These are phyloP conservation scores for Penicillium sumatraense DNA, from an alignment of 2,329 filamentous ascomycete genomes.

Conservation along the genomic window DNA sequence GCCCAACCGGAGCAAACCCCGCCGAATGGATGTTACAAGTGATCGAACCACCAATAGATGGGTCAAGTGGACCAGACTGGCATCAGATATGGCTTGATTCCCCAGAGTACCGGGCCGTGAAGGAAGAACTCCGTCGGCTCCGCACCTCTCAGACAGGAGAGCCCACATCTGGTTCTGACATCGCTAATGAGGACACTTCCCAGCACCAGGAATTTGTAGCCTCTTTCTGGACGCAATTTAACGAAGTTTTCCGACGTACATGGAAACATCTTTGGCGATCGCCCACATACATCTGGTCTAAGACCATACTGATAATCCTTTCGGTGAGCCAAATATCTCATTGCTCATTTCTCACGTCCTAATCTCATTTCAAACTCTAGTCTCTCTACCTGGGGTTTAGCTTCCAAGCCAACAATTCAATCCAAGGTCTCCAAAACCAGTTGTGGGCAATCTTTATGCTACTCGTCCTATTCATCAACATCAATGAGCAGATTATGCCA, in stretches of 20 bases:
- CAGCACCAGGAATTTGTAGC: slow-evolving; percentile 69
- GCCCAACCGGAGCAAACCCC: slow-evolving; percentile 65
- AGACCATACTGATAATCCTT: slow-evolving; percentile 65
- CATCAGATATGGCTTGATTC: slow-evolving; percentile 62
- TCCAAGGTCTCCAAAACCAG: slow-evolving; percentile 74
- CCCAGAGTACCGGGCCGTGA: slow-evolving; percentile 57
- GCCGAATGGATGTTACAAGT: slow-evolving; percentile 70
- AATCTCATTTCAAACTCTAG: slow-evolving; percentile 39
- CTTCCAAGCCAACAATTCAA: slow-evolving; percentile 60
- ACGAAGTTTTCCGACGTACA: slow-evolving; percentile 68
- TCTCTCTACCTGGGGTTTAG: slow-evolving; percentile 79
- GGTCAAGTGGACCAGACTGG: slow-evolving; percentile 55
- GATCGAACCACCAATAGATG: slow-evolving; percentile 62
- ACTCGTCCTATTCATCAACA: slow-evolving; percentile 70
- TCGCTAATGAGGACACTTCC: no score
- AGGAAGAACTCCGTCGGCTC: slow-evolving; percentile 52
- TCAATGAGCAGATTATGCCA: slow-evolving; percentile 57
- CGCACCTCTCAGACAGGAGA: slow-evolving; percentile 52
- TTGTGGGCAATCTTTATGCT: slow-evolving; percentile 87
- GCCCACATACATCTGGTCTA: slow-evolving; percentile 84
- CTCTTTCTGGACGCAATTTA: slow-evolving; percentile 68
- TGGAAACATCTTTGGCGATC: slow-evolving; percentile 90
- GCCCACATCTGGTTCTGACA: slow-evolving; percentile 53
- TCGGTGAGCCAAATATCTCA: slow-evolving; percentile 29
- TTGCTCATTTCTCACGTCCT: not conserved